Conservation (phyloP, 192 early-diverging fungal genomes). For the Funneliformis mosseae region DNA sequence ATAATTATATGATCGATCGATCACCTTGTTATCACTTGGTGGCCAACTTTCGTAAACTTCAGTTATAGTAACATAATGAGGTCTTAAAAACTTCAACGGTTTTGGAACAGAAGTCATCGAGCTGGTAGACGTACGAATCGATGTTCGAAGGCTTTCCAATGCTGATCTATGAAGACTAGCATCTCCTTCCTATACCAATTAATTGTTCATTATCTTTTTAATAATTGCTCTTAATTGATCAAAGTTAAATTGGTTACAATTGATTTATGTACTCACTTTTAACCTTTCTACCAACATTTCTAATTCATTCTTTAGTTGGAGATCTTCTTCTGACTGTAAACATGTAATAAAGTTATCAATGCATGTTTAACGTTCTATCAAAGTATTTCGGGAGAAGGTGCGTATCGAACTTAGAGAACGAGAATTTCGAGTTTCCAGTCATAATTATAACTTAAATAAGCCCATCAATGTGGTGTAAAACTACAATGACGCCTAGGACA, state of each 20-base stretch:
- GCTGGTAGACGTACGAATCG: conserved; percentile 91
- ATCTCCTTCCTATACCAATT: conserved; percentile 61
- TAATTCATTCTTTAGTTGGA: conserved; percentile 88
- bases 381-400: background rate
- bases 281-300: conserved; percentile 94
- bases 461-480: background rate
- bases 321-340: conserved; percentile 93
- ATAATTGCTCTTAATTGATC: background rate
- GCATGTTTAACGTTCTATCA: background rate
- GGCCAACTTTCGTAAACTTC: conserved; percentile 76
- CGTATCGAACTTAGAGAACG: background rate
- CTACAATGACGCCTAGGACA: background rate
- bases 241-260: background rate
- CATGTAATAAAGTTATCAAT: conserved; percentile 25
- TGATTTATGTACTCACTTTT: conserved; percentile 56
- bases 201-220: background rate
- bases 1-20: conserved; percentile 16
- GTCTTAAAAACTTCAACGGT: conserved; percentile 93
- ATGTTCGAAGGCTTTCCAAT: conserved; percentile 82
- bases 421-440: background rate
- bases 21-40: conserved; percentile 73
- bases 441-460: background rate
- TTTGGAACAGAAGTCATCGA: conserved; percentile 99
- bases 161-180: conserved; percentile 78
- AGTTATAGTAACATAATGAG: conserved; percentile 74